Conservation (phyloP, 202 grass and related monocot species). For the Panicum virgatum region DNA sequence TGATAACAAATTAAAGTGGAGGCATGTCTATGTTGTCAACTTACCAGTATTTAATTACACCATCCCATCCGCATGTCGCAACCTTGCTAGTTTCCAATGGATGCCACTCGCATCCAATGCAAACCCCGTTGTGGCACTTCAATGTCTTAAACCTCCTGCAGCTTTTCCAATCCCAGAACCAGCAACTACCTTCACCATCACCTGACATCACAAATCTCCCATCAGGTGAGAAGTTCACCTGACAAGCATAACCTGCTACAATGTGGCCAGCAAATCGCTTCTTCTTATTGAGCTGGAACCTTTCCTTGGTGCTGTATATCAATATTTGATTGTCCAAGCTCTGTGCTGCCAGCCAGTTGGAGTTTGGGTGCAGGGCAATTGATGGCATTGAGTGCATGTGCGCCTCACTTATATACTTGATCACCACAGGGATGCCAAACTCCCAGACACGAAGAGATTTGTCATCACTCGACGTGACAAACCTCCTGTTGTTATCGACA, state of each 20-base stretch:
- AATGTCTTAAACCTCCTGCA: conserved; percentile 86
- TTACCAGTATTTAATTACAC: conserved; percentile 98
- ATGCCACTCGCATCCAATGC: conserved; percentile 98
- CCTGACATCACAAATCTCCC: conserved; percentile 94
- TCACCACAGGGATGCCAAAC: conserved; percentile 96
- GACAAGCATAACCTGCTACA: conserved; percentile 94
- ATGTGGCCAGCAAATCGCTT: conserved; percentile 97
- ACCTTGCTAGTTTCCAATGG: conserved; percentile 97
- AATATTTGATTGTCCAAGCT: conserved; percentile 99
- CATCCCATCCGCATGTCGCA: conserved; percentile 98
- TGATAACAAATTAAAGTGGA: conserved; percentile 23
- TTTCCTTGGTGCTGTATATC: conserved; percentile 98
- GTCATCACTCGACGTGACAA: conserved; percentile 96
- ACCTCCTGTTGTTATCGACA: conserved; percentile 96
- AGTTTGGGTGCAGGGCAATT: conserved; percentile 83
- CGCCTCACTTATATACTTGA: conserved; percentile 97
- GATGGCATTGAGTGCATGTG: conserved; percentile 99
- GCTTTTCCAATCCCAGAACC: conserved; percentile 99
- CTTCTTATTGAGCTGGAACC: conserved; percentile 99
- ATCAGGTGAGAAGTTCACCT: conserved; percentile 97
- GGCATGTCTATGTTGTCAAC: conserved; percentile 34
- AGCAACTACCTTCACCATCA: conserved; percentile 92
- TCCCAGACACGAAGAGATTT: conserved; percentile 97
- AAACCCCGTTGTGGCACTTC: conserved; percentile 86
- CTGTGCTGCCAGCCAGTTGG: conserved; percentile 93